Evolutionary conservation across 257 asterid genomes (phyloP).

Genomic region (Prunella vulgaris): DNA sequence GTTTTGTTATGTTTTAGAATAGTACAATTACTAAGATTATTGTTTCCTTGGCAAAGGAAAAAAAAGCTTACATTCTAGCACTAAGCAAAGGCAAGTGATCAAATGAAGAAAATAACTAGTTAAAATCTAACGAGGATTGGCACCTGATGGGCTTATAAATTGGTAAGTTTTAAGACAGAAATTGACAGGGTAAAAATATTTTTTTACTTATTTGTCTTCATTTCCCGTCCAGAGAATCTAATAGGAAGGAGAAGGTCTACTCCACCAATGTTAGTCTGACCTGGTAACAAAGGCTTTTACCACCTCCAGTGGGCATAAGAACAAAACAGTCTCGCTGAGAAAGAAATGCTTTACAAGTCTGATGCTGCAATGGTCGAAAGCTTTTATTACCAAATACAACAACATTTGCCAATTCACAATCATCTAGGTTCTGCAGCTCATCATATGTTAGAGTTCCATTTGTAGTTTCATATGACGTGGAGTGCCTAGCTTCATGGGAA

Average conservation of each 20-base stretch:
- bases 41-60: neutral
- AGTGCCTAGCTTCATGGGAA: slow-evolving; percentile 26
- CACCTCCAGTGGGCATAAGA: slow-evolving; percentile 99
- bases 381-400: slow-evolving; percentile 81
- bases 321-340: slow-evolving; percentile 76
- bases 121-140: slow-evolving; percentile 1
- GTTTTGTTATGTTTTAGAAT: neutral
- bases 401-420: slow-evolving; percentile 81
- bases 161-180: slow-evolving; percentile 5
- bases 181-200: slow-evolving; percentile 3
- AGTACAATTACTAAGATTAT: neutral
- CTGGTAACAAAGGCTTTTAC: slow-evolving; percentile 99
- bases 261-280: slow-evolving; percentile 35
- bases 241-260: neutral
- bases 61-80: neutral
- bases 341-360: slow-evolving; percentile 67
- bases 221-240: slow-evolving; percentile 17
- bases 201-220: neutral
- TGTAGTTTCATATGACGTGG: slow-evolving; percentile 23
- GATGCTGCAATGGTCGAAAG: slow-evolving; percentile 85
- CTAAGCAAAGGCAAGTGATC: slow-evolving; percentile 15
- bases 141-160: slow-evolving; percentile 12
- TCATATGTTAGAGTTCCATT: slow-evolving; percentile 50
- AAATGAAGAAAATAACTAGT: neutral
- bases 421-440: slow-evolving; percentile 75